Base-by-base conservation (phyloP, 2,329 filamentous ascomycete species). In the Microsporum ferrugineum region DNA sequence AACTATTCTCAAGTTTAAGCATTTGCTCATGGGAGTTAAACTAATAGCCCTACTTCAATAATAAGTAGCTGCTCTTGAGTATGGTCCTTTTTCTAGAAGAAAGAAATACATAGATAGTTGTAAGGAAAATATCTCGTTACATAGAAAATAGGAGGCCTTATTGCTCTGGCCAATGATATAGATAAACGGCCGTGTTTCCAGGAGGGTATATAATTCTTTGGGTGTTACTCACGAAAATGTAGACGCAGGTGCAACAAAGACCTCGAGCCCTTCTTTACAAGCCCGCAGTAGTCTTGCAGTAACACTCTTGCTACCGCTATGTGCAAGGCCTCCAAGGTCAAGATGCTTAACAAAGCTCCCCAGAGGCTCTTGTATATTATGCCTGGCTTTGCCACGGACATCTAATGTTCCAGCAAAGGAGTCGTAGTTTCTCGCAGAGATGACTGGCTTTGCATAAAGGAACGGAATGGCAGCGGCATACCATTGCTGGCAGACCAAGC, bases 181-280 rank as follows among this genome's bases (percentile, higher is more conserved):
- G n/a, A 47, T 27, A 23, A 47, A 47, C 23, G 6, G 17, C 23
- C 2, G 7, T 8, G 14, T 29, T 53, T 53, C 27, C 49, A 3
- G 49, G 17, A 14, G 33, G 49, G 27, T 47, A 47, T 47, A 27
- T 5, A 29, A 47, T 49, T 33, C 39, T 43, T 36, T 27, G 10
- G 8, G 53, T 57, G n/a, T 23, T 43, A 71, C 76, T 68, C 66
- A 78, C 75, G 79, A 79, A 66, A 86, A 85, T 2, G 79, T 80
- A 3, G 80, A 76, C 62, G 81, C 80, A 0, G 84, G 84, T 0
- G 83, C 82, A 55, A 79, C 69, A 67, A 85, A 85, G n/a, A 72
- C 69, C 63, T 80, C 74, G 17, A 86, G 68, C 38, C 1, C 73
- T 77, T 4, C 71, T 69, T 63, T 82, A 84, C 0, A 81, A 78